Evolutionary conservation across 139 green algal species (phyloP), one percentile per base, ranked within the genome.

Genomic region (Zygnema cylindricum): DNA sequence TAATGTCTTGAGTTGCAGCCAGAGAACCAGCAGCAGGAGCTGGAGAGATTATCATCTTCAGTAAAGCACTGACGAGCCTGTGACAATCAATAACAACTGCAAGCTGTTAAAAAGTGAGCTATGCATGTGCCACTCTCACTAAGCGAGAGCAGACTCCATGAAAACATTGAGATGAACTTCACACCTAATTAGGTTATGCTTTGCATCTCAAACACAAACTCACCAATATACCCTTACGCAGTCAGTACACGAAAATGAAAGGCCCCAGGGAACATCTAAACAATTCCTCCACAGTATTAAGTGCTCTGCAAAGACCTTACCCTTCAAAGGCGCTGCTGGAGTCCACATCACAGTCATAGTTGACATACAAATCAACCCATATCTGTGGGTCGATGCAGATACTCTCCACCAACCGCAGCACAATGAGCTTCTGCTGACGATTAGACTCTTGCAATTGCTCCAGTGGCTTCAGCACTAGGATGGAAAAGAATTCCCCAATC

Each of bases 401-500:
- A 43, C 54, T 69, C 21, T 90, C 84, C 73, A 96, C 42, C 16
- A 85, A 36, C n/a, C 42, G 39, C n/a, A 88, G 82, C 16, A 35
- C 3, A 11, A 43, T 40, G 22, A n/a, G 41, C 76, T 76, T 30
- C 39, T 86, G 69, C 76, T 85, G 95, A 90, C 43, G 86, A 84
- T 43, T 93, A 11, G 40, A 23, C 16, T 86, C 30, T 1, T 39
- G 1, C 33, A 79, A 40, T 2, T 78, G 23, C 40, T 86, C 23
- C 88, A 2, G 93, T 93, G 32, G 94, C 43, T 95, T 95, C 55
- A 99, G 93, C 77, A 98, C 77, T 40, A 99, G 95, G 94, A 98
- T 98, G 85, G 96, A 96, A 90, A 97, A 98, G 92, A 99, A 99
- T 23, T 98, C 96, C 16, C 95, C 96, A 25, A 98, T 93, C 79